Evolutionary conservation across 2,329 filamentous ascomycete genomes (phyloP), one percentile per base, ranked within the genome.

Genomic region (Fusarium xyrophilum): DNA sequence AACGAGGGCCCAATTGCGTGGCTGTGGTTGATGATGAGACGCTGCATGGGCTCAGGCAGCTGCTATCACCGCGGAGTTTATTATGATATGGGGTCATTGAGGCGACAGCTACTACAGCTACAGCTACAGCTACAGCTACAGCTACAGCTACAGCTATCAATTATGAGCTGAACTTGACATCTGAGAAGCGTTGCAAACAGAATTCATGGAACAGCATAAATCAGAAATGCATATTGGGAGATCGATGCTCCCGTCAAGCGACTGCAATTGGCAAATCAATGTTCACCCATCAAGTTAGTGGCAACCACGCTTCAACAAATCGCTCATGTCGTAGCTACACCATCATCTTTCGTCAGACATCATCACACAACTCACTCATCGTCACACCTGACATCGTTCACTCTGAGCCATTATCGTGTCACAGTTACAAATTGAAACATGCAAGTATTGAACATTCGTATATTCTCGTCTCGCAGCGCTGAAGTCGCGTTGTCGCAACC

Each of bases 381-480:
- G 36, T 48, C 58, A 43, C 28, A 7, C 2, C 11, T 51, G 14
- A 12, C 8, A 36, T 27, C n/a, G n/a, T 10, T 30, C 44, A 56
- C 21, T 19, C 17, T 4, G 44, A 12, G 47, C 46, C 42, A 59
- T 32, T 28, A 54, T n/a, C 15, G 44, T 21, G 13, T 57, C 44
- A 55, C 32, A 28, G 6, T 30, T n/a, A 39, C 15, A 44, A 8
- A 13, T 40, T 27, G 21, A 28, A 15, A 27, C 40, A 8, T 30
- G 3, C 43, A 40, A 33, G 12, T 71, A 56, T 71, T 70, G 63
- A 76, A 78, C 76, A 66, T 70, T 80, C 77, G 75, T 80, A 69
- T 79, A 79, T 80, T 79, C 76, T 78, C 76, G 73, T 78, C 72
- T 75, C 68, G 74, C 74, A 67, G 73, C 74, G 60, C 65, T 66